Percentiles rank a stretch among this genome's conserved stretches.
Conservation (phyloP, 768 basidiomycete species). For the Cubamyces lactineus region DNA sequence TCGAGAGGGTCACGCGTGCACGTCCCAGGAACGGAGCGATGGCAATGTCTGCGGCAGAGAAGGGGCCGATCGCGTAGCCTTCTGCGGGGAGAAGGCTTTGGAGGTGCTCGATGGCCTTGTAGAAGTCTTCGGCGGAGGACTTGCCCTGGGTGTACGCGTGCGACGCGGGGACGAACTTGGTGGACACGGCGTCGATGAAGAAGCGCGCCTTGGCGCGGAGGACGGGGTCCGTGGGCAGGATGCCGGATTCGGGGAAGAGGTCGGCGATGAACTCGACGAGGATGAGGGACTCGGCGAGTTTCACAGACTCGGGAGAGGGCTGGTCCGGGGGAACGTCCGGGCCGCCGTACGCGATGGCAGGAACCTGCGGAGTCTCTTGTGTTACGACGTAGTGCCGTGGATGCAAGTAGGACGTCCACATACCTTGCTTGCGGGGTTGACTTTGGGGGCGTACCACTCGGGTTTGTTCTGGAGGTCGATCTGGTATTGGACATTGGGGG, state of each 20-base stretch:
- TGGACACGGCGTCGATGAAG: slow-evolving; percentile 59
- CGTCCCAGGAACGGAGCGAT: slow-evolving; percentile 66
- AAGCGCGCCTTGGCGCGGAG: slow-evolving; percentile 61
- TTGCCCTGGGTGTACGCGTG: slow-evolving; percentile 39
- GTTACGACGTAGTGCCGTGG: too few relatives aligned
- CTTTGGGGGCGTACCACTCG: slow-evolving; percentile 65
- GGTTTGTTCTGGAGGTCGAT: slow-evolving; percentile 72
- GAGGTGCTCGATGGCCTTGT: slow-evolving; percentile 48
- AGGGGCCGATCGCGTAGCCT: slow-evolving; percentile 49
- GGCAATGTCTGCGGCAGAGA: slow-evolving; percentile 65
- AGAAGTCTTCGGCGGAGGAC: slow-evolving; percentile 41
- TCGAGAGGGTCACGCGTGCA: slow-evolving; percentile 44
- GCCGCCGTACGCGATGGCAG: slow-evolving; percentile 67
- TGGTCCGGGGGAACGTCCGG: slow-evolving; percentile 56
- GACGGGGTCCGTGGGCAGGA: slow-evolving; percentile 61
- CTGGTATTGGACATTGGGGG: slow-evolving; percentile 52
- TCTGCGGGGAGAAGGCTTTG: slow-evolving; percentile 51
- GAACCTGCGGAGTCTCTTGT: slow-evolving; percentile 44
- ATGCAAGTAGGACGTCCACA: neutral
- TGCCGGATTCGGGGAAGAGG: slow-evolving; percentile 48
- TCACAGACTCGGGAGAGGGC: slow-evolving; percentile 62
- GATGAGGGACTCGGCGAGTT: slow-evolving; percentile 66
- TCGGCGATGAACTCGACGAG: slow-evolving; percentile 72
- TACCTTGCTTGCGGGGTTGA: slow-evolving; percentile 74
- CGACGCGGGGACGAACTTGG: slow-evolving; percentile 47